Base-by-base conservation (phyloP, 2,329 filamentous ascomycete species). In the Calonectria ilicicola region DNA sequence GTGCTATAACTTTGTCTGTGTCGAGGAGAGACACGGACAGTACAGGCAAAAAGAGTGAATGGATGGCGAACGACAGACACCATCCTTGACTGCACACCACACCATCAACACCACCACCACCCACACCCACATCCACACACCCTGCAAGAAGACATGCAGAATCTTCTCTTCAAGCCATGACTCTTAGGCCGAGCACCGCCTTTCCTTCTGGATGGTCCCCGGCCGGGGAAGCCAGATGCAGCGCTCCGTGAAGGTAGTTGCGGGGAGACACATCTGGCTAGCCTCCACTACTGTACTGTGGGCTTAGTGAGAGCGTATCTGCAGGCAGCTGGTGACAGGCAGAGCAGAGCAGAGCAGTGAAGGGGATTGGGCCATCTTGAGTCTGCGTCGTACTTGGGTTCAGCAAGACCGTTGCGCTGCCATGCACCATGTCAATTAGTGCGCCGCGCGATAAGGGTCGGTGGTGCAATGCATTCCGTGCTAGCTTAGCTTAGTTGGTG, bases 371-470 rank as follows among this genome's bases (percentile, higher is more conserved):
- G 23, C 47, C 38, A 32, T n/a, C 14, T 51, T 35, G 29, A 6
- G 21, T 51, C 21, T 38, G 44, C 63, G 46, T 53, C 47, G 47
- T 27, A 66, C 64, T 56, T 56, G 29, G 32, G 64, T 44, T 42
- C 64, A 66, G 49, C 64, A 51, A 66, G 64, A 66, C 46, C 47
- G 64, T 66, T 66, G 64, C 47, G 26, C 64, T 56, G 47, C 46
- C 64, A 66, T 66, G 64, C 47, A 66, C 46, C 64, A 40, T 66
- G 47, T 32, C 47, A 51, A 66, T 66, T 56, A 65, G 62, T 65
- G 62, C 44, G 42, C 44, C 42, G 42, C 14, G 62, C 42, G 62
- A 65, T 65, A 65, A 63, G 58, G 53, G 58, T 63, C 38, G 40
- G 38, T 46, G 58, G 40, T 63, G 38, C 58, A 46, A 29, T 63